phyloP scores from a whole-genome alignment of 2,329 filamentous ascomycete genomes.

The Aspergillus sp. region DNA sequence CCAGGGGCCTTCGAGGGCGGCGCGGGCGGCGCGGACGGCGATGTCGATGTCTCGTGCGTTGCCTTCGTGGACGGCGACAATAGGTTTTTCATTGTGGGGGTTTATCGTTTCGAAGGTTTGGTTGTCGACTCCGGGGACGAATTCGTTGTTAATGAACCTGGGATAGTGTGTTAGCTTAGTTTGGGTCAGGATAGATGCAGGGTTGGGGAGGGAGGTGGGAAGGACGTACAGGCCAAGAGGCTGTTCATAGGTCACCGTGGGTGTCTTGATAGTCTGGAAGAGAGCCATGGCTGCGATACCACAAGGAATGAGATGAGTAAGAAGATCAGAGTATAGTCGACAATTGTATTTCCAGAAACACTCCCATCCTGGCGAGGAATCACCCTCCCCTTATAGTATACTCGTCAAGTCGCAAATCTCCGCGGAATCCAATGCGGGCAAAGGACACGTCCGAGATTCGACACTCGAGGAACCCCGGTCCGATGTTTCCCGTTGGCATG shows the following conservation, averaged over 20 bases:
- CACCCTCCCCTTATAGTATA: no score
- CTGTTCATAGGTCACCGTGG: conserved; percentile 5
- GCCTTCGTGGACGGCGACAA: conserved; percentile 35
- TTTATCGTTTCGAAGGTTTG: conserved; percentile 41
- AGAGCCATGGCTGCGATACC: not conserved
- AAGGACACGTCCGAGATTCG: not conserved
- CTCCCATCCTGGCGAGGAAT: no score
- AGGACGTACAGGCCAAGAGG: not conserved
- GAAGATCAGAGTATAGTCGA: no score
- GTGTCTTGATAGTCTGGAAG: conserved; percentile 12
- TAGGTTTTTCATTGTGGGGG: conserved; percentile 35
- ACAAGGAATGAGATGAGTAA: not conserved
- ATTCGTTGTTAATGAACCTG: conserved; percentile 42
- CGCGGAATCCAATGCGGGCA: not conserved
- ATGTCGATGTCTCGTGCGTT: conserved; percentile 38
- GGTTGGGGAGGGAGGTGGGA: no score
- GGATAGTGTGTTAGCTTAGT: not conserved
- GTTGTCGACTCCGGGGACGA: conserved; percentile 31
- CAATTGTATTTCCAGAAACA: no score
- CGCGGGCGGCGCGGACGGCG: conserved; percentile 35
- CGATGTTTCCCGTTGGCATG: not conserved
- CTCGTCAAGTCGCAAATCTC: no score
- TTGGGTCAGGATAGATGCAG: not conserved
- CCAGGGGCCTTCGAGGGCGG: conserved; percentile 34
- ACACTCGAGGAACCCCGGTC: not conserved